phyloP scores from a whole-genome alignment of 2,329 filamentous ascomycete genomes.

The Neonectria coccinea region DNA sequence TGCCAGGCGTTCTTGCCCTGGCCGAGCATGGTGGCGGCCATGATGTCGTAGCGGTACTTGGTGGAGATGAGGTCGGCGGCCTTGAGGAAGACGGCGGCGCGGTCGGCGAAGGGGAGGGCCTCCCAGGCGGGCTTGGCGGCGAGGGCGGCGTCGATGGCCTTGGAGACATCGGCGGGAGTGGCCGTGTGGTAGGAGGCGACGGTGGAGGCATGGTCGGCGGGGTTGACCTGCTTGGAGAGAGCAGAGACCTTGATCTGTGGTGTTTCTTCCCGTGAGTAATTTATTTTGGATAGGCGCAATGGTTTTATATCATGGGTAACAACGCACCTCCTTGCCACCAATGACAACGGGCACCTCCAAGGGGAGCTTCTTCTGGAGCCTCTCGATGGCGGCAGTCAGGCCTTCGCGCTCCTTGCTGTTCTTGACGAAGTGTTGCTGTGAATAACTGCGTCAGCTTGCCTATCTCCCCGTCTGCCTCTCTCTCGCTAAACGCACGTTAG shows the following conservation, averaged over 20 bases:
- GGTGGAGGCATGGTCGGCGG: constrained; percentile 79
- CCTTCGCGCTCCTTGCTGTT: constrained; percentile 82
- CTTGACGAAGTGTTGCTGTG: constrained; percentile 88
- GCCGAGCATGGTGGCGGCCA: constrained; percentile 95
- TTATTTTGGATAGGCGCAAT: neutral
- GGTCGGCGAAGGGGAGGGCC: constrained; percentile 85
- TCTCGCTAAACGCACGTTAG: constrained; percentile 76
- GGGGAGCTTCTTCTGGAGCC: constrained; percentile 75
- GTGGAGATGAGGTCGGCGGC: constrained; percentile 89
- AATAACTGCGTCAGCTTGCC: constrained; percentile 12
- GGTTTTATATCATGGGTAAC: neutral
- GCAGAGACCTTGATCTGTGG: constrained; percentile 73
- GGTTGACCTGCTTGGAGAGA: constrained; percentile 80
- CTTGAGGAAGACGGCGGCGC: constrained; percentile 94
- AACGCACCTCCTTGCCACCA: constrained; percentile 78
- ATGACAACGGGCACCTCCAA: constrained; percentile 86
- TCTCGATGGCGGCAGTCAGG: constrained; percentile 78
- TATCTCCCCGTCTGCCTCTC: neutral
- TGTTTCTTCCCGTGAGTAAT: constrained; percentile 12
- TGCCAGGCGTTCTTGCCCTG: constrained; percentile 99
- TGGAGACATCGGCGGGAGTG: constrained; percentile 77
- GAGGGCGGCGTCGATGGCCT: constrained; percentile 86
- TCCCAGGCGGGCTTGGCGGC: constrained; percentile 91
- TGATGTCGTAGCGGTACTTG: constrained; percentile 97
- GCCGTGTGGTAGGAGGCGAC: constrained; percentile 90